Evolutionary conservation across 306 rosid species (phyloP).

Genomic region (Pueraria montana): DNA sequence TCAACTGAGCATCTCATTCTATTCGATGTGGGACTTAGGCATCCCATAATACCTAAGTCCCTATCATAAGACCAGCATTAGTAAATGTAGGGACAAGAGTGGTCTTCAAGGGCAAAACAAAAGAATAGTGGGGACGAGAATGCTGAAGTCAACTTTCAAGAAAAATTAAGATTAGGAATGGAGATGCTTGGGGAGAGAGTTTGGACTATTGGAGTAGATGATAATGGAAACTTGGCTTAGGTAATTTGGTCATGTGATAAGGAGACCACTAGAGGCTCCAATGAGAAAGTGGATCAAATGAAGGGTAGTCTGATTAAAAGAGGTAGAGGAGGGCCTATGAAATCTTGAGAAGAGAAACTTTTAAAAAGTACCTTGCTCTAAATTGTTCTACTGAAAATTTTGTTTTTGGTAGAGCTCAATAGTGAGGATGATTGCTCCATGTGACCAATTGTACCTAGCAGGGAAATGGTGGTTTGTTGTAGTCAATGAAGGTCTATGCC

Average conservation of each 20-base stretch:
- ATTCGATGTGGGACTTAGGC: no score
- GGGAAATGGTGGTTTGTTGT: conserved; percentile 21
- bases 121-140: conserved; percentile 3
- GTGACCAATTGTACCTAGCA: conserved; percentile 1
- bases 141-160: conserved; percentile 16
- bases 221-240: conserved; percentile 13
- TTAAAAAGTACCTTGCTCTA: background rate
- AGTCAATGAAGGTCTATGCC: conserved; percentile 8
- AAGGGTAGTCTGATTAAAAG: background rate
- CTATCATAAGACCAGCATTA: conserved; percentile 4
- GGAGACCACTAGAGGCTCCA: background rate
- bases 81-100: conserved; percentile 14
- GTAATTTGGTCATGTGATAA: conserved; percentile 21
- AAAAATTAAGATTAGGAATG: conserved; percentile 18
- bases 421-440: conserved; percentile 1
- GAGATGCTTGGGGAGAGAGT: conserved; percentile 20
- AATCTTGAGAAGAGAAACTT: background rate
- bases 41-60: no score
- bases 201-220: conserved; percentile 31
- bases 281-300: conserved; percentile 9
- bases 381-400: conserved; percentile 4
- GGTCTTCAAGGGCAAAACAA: background rate
- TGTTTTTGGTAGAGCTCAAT: background rate
- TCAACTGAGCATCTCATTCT: no score
- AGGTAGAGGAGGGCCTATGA: conserved; percentile 15